Evolutionary conservation across 495 filamentous ascomycete genomes (phyloP).

Genomic region (Melanomma pulvis-pyrius): DNA sequence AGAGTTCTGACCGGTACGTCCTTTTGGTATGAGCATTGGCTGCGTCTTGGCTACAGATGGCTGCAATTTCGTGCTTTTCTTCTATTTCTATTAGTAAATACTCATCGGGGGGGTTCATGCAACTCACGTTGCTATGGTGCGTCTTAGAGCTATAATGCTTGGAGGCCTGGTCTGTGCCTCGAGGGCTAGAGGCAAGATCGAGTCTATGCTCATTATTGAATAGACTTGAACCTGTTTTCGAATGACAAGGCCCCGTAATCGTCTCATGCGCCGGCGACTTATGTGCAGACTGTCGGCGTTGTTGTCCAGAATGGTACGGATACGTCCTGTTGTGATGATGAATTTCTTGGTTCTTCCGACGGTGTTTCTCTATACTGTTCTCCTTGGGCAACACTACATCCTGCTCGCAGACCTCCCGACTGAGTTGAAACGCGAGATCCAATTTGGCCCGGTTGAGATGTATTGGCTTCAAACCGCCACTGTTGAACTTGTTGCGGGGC

Average conservation of each 20-base stretch:
- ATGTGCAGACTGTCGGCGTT: slow-evolving; percentile 36
- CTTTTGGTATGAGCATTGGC: slow-evolving; percentile 39
- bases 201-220: background rate
- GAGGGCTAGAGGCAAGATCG: background rate
- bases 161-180: background rate
- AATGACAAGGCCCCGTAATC: background rate
- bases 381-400: slow-evolving; percentile 33
- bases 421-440: slow-evolving; percentile 37
- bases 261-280: slow-evolving; percentile 16
- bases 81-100: background rate
- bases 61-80: background rate
- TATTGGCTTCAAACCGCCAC: slow-evolving; percentile 53
- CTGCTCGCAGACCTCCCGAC: slow-evolving; percentile 38
- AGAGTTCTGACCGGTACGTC: slow-evolving; percentile 26
- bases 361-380: slow-evolving; percentile 43
- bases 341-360: slow-evolving; percentile 40
- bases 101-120: background rate
- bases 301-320: slow-evolving; percentile 34
- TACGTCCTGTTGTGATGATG: slow-evolving; percentile 31
- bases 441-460: slow-evolving; percentile 48
- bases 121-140: background rate
- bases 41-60: slow-evolving; percentile 21
- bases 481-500: slow-evolving; percentile 48
- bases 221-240: background rate
- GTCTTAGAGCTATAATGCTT: background rate